Base-by-base conservation (phyloP, 148 eudicot species). In the Pharnaceum exiguum region DNA sequence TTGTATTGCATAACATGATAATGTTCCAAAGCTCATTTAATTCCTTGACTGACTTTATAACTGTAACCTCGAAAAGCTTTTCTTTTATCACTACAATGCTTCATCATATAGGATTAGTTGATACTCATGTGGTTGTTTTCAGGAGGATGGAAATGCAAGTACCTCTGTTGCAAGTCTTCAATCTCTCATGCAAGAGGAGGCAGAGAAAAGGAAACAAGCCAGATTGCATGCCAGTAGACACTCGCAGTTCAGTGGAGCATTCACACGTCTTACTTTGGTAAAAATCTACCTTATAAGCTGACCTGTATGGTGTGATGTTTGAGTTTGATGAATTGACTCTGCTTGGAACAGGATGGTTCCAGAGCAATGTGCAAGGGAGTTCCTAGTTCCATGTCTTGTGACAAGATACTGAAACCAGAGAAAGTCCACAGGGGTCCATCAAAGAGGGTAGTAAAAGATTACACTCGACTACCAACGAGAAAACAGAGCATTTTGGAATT, bases 241-340 rank as follows among this genome's bases (percentile, higher is more conserved):
- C 68, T 76, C 95, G 48, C 84, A 85, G 65, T 80, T 81, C 55
- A 82, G 76, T 74, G 99, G 96, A 73, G 67, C 89, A 49, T 93
- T 88, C 65, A 82, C 95, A 47, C 77, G 95, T 45, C 59, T 77
- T 49, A 78, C 95, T 52, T 62, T 89, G 96, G 99, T 93, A 86
- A 37, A 63, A 24, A 38, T 45, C 68, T 62, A 12, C 52, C 12
- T 44, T 18, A 39, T 62, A 46, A 42, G 32, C 38, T 27, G 40
- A 40, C 43, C 45, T 24, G 22, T 47, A 15, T 27, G 13, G 13
- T 47, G 10, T 23, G 8, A 23, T 54, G 19, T 23, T 19, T 13
- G 22, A 21, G 10, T 23, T 47, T 9, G 37, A 47, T 63, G 57
- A 62, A 10, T 24, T 28, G 17, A n/a, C 21, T 16, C 16, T 65